These are phyloP conservation scores for Populus simonii DNA, from an alignment of 345 rosid genomes.

Conservation along the genomic window DNA sequence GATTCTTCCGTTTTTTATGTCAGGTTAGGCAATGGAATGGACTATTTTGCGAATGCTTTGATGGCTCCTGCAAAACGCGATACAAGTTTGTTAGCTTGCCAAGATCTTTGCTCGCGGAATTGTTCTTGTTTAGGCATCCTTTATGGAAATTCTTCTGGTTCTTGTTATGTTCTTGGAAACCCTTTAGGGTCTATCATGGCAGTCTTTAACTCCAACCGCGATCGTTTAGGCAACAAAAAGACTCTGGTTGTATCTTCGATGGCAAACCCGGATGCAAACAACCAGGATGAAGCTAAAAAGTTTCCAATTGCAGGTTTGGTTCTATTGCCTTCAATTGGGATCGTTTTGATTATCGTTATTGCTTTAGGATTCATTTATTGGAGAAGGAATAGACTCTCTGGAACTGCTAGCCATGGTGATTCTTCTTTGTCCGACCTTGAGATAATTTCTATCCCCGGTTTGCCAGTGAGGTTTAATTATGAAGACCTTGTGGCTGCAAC, in stretches of 20 bases:
- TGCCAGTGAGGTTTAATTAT: conserved; percentile 20
- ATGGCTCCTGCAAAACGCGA: conserved; percentile 42
- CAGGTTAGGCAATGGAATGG: conserved; percentile 44
- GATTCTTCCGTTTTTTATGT: conserved; percentile 44
- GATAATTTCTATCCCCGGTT: conserved; percentile 60
- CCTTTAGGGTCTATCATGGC: conserved; percentile 61
- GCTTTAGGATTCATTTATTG: conserved; percentile 37
- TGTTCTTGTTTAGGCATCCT: conserved; percentile 78
- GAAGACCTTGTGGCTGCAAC: conserved; percentile 22
- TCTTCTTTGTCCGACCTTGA: conserved; percentile 53
- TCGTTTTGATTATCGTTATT: conserved; percentile 28
- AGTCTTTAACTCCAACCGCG: conserved; percentile 23
- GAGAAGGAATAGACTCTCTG: conserved; percentile 12
- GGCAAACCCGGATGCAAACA: too few species aligned
- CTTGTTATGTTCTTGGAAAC: conserved; percentile 53
- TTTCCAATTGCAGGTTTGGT: conserved; percentile 26
- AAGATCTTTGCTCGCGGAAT: conserved; percentile 46
- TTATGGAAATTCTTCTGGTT: conserved; percentile 55
- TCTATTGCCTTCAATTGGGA: conserved; percentile 55
- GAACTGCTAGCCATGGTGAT: conserved; percentile 27
- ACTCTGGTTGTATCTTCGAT: conserved; percentile 29
- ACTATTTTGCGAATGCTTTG: conserved; percentile 56
- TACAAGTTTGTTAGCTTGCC: conserved; percentile 46
- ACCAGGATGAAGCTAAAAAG: not conserved
- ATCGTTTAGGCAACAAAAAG: conserved; percentile 48